Evolutionary conservation across 1,284 basidiomycete genomes (phyloP).

Genomic region (Marasmius fiardii): DNA sequence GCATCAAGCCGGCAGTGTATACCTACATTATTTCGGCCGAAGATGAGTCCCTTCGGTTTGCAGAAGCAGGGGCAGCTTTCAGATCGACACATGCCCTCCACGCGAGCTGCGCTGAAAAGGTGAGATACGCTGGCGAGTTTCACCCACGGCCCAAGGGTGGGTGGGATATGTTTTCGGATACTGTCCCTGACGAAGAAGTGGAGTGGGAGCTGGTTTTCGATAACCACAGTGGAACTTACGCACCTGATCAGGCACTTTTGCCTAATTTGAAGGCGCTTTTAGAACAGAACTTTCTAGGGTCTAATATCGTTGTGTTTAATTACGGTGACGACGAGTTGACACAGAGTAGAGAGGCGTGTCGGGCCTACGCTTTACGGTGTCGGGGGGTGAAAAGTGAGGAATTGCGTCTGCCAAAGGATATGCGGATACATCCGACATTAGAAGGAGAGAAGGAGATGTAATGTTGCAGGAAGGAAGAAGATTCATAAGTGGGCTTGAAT

Average conservation of each 20-base stretch:
- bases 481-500: too few species aligned
- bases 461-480: background rate
- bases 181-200: slow-evolving; percentile 46
- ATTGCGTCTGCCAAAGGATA: slow-evolving; percentile 45
- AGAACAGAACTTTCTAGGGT: slow-evolving; percentile 68
- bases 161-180: slow-evolving; percentile 61
- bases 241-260: slow-evolving; percentile 57
- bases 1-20: slow-evolving; percentile 75
- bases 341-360: slow-evolving; percentile 49
- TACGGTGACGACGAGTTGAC: slow-evolving; percentile 27
- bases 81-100: slow-evolving; percentile 70
- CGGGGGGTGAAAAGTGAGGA: slow-evolving; percentile 56
- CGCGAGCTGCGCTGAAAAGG: slow-evolving; percentile 48
- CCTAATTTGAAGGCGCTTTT: slow-evolving; percentile 54
- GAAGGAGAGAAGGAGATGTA: slow-evolving; percentile 1
- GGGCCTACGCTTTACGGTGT: slow-evolving; percentile 55
- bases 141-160: slow-evolving; percentile 70
- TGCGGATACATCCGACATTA: background rate
- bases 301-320: slow-evolving; percentile 53
- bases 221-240: slow-evolving; percentile 76
- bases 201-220: slow-evolving; percentile 75
- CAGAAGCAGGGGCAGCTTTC: slow-evolving; percentile 76
- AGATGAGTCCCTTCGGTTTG: slow-evolving; percentile 72
- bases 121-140: slow-evolving; percentile 75
- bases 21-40: slow-evolving; percentile 71